Conservation (phyloP, 148 eudicot species). For the Suaeda aralocaspica region DNA sequence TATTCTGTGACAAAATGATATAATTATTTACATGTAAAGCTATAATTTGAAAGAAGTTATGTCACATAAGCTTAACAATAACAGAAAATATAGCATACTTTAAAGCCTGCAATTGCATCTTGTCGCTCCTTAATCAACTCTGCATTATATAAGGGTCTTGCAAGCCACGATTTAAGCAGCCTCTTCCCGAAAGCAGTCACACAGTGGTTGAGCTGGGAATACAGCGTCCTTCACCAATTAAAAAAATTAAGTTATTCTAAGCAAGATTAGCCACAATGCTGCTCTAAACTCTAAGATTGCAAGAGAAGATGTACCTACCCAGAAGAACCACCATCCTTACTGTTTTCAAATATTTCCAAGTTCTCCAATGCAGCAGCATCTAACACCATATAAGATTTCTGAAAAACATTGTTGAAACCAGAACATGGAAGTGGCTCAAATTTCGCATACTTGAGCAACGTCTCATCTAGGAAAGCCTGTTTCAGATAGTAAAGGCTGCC, state of each 20-base stretch:
- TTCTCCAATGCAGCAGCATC: constrained; percentile 94
- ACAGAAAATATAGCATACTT: constrained; percentile 35
- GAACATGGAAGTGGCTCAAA: constrained; percentile 80
- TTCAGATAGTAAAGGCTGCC: constrained; percentile 79
- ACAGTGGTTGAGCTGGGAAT: constrained; percentile 84
- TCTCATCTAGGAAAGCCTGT: constrained; percentile 87
- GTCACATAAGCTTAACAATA: background rate
- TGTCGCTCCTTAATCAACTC: constrained; percentile 74
- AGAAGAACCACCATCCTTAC: constrained; percentile 67
- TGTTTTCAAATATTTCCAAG: constrained; percentile 91
- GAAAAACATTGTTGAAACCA: constrained; percentile 47
- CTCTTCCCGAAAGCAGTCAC: constrained; percentile 92
- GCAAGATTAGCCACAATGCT: background rate
- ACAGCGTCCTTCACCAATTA: constrained; percentile 56
- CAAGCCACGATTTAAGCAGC: constrained; percentile 87
- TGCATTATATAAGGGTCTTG: constrained; percentile 74
- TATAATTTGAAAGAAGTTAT: too few species aligned
- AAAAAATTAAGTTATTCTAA: constrained; percentile 2
- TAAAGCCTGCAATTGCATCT: constrained; percentile 83
- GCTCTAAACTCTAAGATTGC: too few species aligned
- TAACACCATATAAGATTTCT: constrained; percentile 79
- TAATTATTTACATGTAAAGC: too few species aligned
- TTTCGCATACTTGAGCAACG: constrained; percentile 84
- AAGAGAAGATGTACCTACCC: constrained; percentile 49
- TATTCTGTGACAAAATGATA: background rate